Conservation (phyloP, 257 asterid species). For the Petunia axillaris region DNA sequence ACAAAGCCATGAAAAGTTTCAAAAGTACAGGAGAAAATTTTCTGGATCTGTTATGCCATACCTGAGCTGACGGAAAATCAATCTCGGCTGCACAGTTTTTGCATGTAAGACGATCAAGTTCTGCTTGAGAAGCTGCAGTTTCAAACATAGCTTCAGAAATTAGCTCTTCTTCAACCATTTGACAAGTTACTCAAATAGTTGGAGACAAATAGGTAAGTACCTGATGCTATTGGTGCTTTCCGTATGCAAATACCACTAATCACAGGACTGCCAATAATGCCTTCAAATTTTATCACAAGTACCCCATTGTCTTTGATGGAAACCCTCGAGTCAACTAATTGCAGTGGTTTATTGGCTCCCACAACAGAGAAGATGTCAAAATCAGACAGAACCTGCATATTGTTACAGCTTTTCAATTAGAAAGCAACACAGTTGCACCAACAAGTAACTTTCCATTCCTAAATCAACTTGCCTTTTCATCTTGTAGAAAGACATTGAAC, state of each 20-base stretch:
- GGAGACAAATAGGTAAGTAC: conserved; percentile 39
- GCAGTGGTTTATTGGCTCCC: conserved; percentile 93
- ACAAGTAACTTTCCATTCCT: not conserved
- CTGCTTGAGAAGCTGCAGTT: conserved; percentile 48
- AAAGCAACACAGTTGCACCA: conserved; percentile 8
- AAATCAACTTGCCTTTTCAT: conserved; percentile 74
- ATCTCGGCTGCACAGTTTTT: conserved; percentile 70
- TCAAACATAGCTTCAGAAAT: conserved; percentile 24
- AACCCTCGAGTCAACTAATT: conserved; percentile 69
- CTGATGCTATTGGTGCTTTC: conserved; percentile 52
- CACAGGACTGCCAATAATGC: conserved; percentile 73
- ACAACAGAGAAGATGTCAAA: conserved; percentile 89
- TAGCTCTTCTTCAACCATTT: conserved; percentile 4
- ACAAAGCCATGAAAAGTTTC: conserved; percentile 26
- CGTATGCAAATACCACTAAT: conserved; percentile 92
- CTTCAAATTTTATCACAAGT: conserved; percentile 74
- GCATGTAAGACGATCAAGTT: conserved; percentile 56
- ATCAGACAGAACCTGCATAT: conserved; percentile 76
- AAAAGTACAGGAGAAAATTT: not conserved
- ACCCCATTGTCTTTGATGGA: conserved; percentile 64
- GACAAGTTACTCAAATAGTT: not conserved
- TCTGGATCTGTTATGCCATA: conserved; percentile 33
- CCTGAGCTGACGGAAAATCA: conserved; percentile 78
- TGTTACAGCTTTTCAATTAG: not conserved
- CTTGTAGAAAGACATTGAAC: conserved; percentile 81